Evolutionary conservation across 202 grass and related monocot genomes (phyloP).

Genomic region (Zoysia matrella): DNA sequence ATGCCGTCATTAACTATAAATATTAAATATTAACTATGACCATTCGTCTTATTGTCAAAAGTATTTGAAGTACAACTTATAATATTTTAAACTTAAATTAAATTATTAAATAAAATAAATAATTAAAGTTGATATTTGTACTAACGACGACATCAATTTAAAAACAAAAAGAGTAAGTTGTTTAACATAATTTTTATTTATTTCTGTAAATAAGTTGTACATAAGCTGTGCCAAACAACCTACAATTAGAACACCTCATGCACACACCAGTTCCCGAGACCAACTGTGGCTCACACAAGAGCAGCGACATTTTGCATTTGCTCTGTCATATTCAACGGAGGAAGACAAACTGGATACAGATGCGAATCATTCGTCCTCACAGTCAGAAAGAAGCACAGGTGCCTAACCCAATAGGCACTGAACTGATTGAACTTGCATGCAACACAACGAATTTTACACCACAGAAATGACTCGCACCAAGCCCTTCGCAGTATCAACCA

Average conservation of each 20-base stretch:
- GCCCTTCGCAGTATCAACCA: not conserved
- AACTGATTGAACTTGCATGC: not conserved
- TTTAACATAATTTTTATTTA: too few species aligned
- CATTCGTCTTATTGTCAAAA: too few species aligned
- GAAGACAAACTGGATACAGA: not conserved
- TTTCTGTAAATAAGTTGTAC: too few species aligned
- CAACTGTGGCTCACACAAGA: not conserved
- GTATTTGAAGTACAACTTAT: too few species aligned
- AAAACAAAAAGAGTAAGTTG: too few species aligned
- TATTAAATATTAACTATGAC: too few species aligned
- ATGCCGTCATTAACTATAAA: too few species aligned
- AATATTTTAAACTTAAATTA: too few species aligned
- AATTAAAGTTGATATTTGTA: too few species aligned
- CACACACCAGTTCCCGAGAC: not conserved
- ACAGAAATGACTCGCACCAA: not conserved
- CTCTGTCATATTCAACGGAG: not conserved
- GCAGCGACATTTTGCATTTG: not conserved
- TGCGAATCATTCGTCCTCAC: not conserved
- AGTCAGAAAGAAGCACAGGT: not conserved
- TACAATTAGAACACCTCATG: not conserved
- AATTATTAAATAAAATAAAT: too few species aligned
- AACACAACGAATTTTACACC: conserved; percentile 14
- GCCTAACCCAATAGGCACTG: not conserved
- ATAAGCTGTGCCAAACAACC: too few species aligned
- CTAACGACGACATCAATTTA: too few species aligned